Conservation (phyloP, 2,329 filamentous ascomycete genomes). For the Aureobasidium vineae region DNA sequence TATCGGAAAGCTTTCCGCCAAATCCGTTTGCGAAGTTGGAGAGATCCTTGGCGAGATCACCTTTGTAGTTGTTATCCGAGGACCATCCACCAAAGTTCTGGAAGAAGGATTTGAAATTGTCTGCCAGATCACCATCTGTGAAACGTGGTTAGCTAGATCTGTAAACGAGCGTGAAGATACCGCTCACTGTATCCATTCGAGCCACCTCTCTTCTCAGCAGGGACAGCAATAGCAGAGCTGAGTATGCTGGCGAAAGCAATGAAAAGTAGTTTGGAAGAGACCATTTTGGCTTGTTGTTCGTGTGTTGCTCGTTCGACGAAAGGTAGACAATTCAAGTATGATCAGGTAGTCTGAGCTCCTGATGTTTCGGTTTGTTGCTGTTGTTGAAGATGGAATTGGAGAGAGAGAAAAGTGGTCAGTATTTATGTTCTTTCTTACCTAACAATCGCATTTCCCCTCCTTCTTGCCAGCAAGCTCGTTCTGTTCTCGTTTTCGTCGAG, state of each 20-base stretch:
- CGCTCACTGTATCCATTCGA: conserved; percentile 7
- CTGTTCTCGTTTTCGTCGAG: neutral
- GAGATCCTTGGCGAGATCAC: conserved; percentile 18
- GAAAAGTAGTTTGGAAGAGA: conserved; percentile 5
- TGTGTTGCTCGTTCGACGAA: neutral
- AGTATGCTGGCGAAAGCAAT: conserved; percentile 6
- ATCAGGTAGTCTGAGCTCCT: neutral
- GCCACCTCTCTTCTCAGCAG: conserved; percentile 5
- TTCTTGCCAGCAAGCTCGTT: neutral
- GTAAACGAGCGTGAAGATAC: neutral
- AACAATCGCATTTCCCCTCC: neutral
- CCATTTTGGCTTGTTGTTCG: conserved; percentile 7
- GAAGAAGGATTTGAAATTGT: conserved; percentile 18
- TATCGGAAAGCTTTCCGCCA: conserved; percentile 10
- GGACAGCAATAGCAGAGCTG: conserved; percentile 10
- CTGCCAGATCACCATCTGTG: conserved; percentile 8
- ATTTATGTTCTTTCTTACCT: neutral
- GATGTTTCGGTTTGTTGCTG: neutral
- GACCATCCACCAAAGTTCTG: conserved; percentile 7
- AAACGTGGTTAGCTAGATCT: neutral
- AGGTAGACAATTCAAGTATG: neutral
- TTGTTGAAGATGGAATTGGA: neutral
- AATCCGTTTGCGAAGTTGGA: conserved; percentile 15
- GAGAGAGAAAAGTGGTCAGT: neutral
- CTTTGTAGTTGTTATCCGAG: conserved; percentile 2